Conservation (phyloP, 768 basidiomycete genomes). For the Naematelia encephala region DNA sequence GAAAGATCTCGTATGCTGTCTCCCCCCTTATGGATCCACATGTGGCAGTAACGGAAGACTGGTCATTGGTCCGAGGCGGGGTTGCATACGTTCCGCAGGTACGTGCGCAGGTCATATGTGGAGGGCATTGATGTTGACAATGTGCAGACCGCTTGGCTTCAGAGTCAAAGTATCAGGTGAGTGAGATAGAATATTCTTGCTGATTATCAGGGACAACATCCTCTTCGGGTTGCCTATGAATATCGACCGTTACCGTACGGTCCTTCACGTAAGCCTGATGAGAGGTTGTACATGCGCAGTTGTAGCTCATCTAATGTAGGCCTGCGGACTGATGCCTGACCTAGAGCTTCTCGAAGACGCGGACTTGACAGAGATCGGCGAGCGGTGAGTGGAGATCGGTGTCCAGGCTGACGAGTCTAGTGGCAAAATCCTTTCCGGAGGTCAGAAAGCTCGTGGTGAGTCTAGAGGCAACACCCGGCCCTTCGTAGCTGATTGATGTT, state of each 20-base stretch:
- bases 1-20: slow-evolving; percentile 32
- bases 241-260: slow-evolving; percentile 54
- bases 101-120: background rate
- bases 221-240: slow-evolving; percentile 55
- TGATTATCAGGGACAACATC: slow-evolving; percentile 55
- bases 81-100: slow-evolving; percentile 41
- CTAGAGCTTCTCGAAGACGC: slow-evolving; percentile 59
- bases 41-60: background rate
- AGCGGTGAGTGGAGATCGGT: no score
- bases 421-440: slow-evolving; percentile 54
- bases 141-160: slow-evolving; percentile 37
- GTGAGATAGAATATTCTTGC: no score
- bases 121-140: background rate
- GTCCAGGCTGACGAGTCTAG: slow-evolving; percentile 36
- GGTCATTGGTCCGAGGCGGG: slow-evolving; percentile 14
- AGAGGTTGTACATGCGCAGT: background rate
- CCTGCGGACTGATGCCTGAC: slow-evolving; percentile 52
- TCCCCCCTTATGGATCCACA: slow-evolving; percentile 21
- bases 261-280: slow-evolving; percentile 32
- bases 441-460: slow-evolving; percentile 58
- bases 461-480: background rate
- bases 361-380: slow-evolving; percentile 68
- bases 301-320: slow-evolving; percentile 19
- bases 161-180: slow-evolving; percentile 37
- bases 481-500: slow-evolving; percentile 2